These are phyloP conservation scores for Chlorella ohadii DNA, from an alignment of 139 green algal genomes.

Conservation along the genomic window DNA sequence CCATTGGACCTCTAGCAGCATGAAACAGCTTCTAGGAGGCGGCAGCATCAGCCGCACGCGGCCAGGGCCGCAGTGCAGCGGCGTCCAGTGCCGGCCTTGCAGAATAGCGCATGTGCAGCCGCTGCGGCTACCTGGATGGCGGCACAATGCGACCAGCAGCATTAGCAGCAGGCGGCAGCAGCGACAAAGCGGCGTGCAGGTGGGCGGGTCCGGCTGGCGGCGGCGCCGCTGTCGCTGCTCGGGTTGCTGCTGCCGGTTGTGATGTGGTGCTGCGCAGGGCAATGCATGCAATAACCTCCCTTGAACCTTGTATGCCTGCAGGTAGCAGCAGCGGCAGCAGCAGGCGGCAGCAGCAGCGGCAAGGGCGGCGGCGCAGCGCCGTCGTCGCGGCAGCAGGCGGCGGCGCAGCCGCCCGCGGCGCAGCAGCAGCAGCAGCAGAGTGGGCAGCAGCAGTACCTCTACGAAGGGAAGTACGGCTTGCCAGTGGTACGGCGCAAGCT, in stretches of 20 bases:
- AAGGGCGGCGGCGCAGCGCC: neutral
- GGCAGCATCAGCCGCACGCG: too few species aligned
- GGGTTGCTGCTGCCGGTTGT: neutral
- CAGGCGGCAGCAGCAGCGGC: neutral
- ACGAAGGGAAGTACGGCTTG: slow-evolving; percentile 52
- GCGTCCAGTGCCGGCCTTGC: too few species aligned
- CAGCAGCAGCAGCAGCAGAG: slow-evolving; percentile 29
- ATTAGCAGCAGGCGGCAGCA: neutral
- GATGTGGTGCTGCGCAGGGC: neutral
- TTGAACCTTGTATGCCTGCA: neutral
- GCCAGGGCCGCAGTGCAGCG: too few species aligned
- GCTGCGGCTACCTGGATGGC: neutral
- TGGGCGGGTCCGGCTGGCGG: neutral
- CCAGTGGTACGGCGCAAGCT: slow-evolving; percentile 48
- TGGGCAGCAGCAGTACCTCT: slow-evolving; percentile 49
- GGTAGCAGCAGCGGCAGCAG: neutral
- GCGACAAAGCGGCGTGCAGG: neutral
- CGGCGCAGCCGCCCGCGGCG: neutral
- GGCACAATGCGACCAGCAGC: too few species aligned
- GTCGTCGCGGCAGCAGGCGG: neutral
- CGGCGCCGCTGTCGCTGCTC: neutral
- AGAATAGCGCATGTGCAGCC: neutral
- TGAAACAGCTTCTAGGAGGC: too few species aligned
- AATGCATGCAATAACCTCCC: neutral
- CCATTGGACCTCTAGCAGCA: too few species aligned